Base-by-base conservation (phyloP, 257 asterid species). In the Nicotiana knightiana region DNA sequence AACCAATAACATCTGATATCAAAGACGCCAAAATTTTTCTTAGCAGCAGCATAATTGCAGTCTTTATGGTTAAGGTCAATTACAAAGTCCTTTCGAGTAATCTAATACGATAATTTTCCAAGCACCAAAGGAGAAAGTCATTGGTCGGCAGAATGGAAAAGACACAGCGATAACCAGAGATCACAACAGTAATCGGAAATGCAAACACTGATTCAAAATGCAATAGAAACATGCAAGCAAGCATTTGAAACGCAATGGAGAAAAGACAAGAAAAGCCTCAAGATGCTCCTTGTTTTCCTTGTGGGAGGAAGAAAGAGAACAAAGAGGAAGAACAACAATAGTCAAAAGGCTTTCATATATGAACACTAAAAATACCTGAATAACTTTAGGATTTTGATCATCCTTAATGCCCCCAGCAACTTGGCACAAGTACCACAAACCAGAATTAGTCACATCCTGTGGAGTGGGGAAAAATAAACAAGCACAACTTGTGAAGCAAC, bases 401-500 rank as follows among this genome's bases (percentile, higher is more conserved):
- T 86, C 91, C 87, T 90, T 86, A 46, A 92, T 70, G 68, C 85
- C 91, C 82, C 80, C 93, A 81, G 97, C 95, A 62, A 67, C 93
- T 89, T 92, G 93, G 87, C 97, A 93, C 79, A 93, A 91, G 89
- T 93, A 93, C 90, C 90, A 93, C 85, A 93, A 68, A 62, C 97
- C 97, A 18, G 97, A 89, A 86, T 89, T 93, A 21, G 97, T 93
- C 86, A 89, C 57, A 87, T 92, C 97, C 97, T 93, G 90, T 33
- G 67, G 58, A 64, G 26, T 8, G 43, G 80, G 80, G 43, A 16
- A 70, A 13, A 7, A 26, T 26, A 75, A 62, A n/a, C 48, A 3
- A 54, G 10, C 55, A 82, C 33, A 26, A 30, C 30, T 39, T 67
- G 12, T 54, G 8, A 66, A 11, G 37, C 64, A 30, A 81, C 78